Evolutionary conservation across 2,329 filamentous ascomycete genomes (phyloP), one percentile per base, ranked within the genome.

Genomic region (Cladosporium sp.): DNA sequence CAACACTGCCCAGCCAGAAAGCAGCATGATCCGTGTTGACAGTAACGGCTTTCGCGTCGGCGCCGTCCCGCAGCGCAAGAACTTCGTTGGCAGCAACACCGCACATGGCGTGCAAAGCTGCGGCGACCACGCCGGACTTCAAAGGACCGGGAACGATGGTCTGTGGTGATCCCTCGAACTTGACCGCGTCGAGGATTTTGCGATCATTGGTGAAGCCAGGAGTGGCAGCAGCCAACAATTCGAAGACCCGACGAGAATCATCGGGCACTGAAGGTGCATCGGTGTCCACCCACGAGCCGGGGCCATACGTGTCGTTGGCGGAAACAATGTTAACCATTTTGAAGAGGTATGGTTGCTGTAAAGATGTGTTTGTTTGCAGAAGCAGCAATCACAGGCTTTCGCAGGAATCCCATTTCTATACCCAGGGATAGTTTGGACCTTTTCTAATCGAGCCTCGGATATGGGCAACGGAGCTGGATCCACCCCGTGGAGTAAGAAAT

Each of bases 21-120:
- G 70, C 74, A 1, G 74, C 72, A 34, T 80, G 77, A 19, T 78
- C 77, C 0, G 77, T 80, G 62, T 81, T 73, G 56, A 81, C 69
- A 0, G 66, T 71, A n/a, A 79, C 66, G 9, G 64, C 52, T 6
- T 62, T 68, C 35, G 59, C 62, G 51, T 55, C 56, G 8, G 58
- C 57, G 4, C 67, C 25, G 12, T 35, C 68, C 32, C 67, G 64
- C 8, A 70, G 61, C 6, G 62, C 66, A 1, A 74, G 61, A 10
- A 78, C 67, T 56, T 78, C 75, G 52, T 74, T 71, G 4, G 62
- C 74, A 13, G 75, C 67, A 4, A 78, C 58, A 12, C 76, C 76
- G 47, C 67, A 69, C 75, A 78, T 77, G 10, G 72, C 74, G 53
- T 78, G 75, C 3, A 78, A 63, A 19, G 72, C 75, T 8, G 76